Base-by-base conservation (phyloP, 2,329 filamentous ascomycete species). In the Fusarium sp. region DNA sequence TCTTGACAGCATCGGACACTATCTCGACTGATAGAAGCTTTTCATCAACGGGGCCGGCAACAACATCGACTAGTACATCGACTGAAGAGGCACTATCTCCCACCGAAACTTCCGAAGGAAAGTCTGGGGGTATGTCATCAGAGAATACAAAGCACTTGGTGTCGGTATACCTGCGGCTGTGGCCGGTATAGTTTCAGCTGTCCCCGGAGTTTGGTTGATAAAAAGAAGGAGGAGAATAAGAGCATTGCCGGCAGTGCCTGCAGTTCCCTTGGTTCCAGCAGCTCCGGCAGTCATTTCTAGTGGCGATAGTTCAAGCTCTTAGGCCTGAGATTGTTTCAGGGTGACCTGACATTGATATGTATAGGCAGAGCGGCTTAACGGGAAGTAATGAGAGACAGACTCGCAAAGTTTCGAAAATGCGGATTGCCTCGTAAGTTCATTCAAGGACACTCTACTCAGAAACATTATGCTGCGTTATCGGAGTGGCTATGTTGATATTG, bases 201-300 rank as follows among this genome's bases (percentile, higher is more conserved):
- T 2, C 9, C 5, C 30, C 3, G n/a, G 6, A 12, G 23, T 53
- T 21, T 53, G 12, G 49, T 4, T 16, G 13, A 23, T 9, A 13
- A 19, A 13, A 10, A 50, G 8, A 30, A 32, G n/a, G n/a, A 52
- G 18, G 23, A 21, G 12, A 6, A 52, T 2, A 11, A 21, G 32
- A 33, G 49, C 4, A 11, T 4, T 6, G 6, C 11, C 18, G 4
- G 32, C 0, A 21, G 12, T 21, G 2, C 28, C 21, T 12, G 1
- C 5, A 7, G 21, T 32, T 9, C 46, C 15, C 1, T n/a, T 49
- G 5, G 46, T 32, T 5, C 47, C 47, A 50, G 5, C 30, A 11
- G 19, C 9, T 2, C 2, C 32, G 6, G 19, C 6, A 53, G 9
- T 12, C 19, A 9, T 21, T 28, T 37, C 18, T 11, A 16, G n/a